Conservation (phyloP, 352 stramenopile genomes). For the Pseudoperonospora humuli region DNA sequence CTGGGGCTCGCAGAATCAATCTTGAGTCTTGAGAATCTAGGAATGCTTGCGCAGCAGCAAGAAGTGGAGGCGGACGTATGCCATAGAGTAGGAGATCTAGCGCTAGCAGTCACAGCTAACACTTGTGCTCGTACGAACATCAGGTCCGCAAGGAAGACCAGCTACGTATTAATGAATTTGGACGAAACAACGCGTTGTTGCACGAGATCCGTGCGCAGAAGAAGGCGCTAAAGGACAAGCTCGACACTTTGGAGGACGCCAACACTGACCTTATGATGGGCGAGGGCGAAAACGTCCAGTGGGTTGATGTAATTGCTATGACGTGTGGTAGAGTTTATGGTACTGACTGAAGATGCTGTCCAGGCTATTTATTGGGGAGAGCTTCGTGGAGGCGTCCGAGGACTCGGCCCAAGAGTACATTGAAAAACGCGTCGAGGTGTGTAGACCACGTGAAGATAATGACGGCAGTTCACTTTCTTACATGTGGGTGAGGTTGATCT, state of each 20-base stretch:
- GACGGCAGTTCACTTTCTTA: neutral
- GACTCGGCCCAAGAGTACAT: slow-evolving; percentile 92
- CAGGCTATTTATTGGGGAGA: slow-evolving; percentile 91
- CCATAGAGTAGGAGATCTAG: neutral
- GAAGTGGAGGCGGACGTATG: slow-evolving; percentile 78
- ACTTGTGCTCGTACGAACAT: neutral
- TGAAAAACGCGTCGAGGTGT: slow-evolving; percentile 83
- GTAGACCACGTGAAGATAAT: slow-evolving; percentile 1
- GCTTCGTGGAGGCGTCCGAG: slow-evolving; percentile 92
- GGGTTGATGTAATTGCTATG: slow-evolving; percentile 4
- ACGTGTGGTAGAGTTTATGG: neutral
- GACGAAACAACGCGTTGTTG: slow-evolving; percentile 91
- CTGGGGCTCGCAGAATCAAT: slow-evolving; percentile 9
- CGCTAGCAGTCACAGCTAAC: neutral
- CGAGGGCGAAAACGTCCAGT: slow-evolving; percentile 79
- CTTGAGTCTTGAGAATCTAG: too few relatives aligned
- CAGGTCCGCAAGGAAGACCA: slow-evolving; percentile 95
- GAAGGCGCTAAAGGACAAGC: slow-evolving; percentile 88
- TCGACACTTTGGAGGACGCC: slow-evolving; percentile 95
- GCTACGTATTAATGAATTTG: slow-evolving; percentile 97
- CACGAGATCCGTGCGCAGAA: slow-evolving; percentile 89
- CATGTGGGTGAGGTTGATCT: neutral
- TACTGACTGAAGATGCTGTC: neutral
- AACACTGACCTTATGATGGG: slow-evolving; percentile 97
- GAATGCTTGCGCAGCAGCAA: slow-evolving; percentile 76